phyloP scores from a whole-genome alignment of 306 rosid species.

The Quercus bicolor region DNA sequence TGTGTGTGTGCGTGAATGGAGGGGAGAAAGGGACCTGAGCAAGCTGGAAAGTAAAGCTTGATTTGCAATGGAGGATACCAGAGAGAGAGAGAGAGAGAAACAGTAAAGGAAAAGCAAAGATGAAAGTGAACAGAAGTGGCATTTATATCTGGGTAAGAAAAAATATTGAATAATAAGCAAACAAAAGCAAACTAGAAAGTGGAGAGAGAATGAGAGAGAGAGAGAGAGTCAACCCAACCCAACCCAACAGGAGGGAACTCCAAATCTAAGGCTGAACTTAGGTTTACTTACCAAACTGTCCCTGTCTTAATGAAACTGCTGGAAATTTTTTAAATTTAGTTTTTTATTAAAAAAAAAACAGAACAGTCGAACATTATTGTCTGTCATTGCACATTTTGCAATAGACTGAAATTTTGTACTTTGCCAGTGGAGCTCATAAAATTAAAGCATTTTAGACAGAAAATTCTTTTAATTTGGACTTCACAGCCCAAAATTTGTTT shows the following conservation, averaged over 20 bases:
- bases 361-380: background rate
- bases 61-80: constrained; percentile 74
- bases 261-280: constrained; percentile 36
- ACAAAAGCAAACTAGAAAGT: constrained; percentile 28
- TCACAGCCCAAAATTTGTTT: too few relatives aligned
- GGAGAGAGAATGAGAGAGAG: background rate
- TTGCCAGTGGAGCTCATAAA: too few relatives aligned
- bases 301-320: constrained; percentile 16
- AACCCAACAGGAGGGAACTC: constrained; percentile 39
- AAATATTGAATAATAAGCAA: constrained; percentile 34
- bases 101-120: constrained; percentile 63
- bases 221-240: constrained; percentile 39
- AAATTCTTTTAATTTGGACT: too few relatives aligned
- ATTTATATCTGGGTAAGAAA: constrained; percentile 43
- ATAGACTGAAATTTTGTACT: too few relatives aligned
- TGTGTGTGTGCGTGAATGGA: constrained; percentile 19
- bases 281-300: constrained; percentile 40
- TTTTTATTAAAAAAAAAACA: background rate
- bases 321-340: background rate
- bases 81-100: constrained; percentile 37
- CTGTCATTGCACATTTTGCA: too few relatives aligned
- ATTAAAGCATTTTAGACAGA: too few relatives aligned
- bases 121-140: constrained; percentile 34
- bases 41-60: constrained; percentile 72
- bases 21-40: constrained; percentile 42